A percentile compares a stretch with the other conserved stretches of the same genome.
phyloP scores from a whole-genome alignment of 352 stramenopile genomes.

The Globisporangium carolinianum region DNA sequence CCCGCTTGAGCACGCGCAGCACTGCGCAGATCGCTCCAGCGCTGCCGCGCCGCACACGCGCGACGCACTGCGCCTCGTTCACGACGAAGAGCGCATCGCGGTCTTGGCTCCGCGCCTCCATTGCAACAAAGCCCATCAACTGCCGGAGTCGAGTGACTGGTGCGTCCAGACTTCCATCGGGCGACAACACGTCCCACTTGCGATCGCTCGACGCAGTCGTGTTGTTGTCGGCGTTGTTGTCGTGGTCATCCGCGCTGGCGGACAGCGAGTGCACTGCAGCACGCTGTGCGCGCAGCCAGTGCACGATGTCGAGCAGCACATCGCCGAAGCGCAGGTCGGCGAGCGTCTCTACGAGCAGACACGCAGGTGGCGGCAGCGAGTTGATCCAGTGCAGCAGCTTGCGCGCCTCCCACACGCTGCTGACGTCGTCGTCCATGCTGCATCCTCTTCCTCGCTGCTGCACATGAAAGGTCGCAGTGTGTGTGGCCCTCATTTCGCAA shows the following conservation, averaged over 20 bases:
- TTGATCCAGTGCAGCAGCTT: constrained; percentile 72
- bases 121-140: constrained; percentile 38
- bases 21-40: constrained; percentile 34
- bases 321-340: constrained; percentile 51
- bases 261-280: background rate
- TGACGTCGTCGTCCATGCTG: background rate
- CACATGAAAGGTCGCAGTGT: constrained; percentile 1
- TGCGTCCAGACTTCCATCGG: background rate
- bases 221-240: background rate
- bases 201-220: background rate
- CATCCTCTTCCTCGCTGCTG: background rate
- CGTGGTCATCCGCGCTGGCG: background rate
- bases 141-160: constrained; percentile 14
- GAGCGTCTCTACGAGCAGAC: constrained; percentile 51
- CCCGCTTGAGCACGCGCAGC: constrained; percentile 32
- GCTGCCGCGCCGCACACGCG: constrained; percentile 27
- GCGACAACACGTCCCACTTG: background rate
- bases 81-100: constrained; percentile 40
- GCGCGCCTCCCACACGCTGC: constrained; percentile 16
- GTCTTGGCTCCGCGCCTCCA: constrained; percentile 29
- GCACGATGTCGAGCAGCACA: constrained; percentile 41
- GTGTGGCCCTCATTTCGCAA: background rate
- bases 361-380: constrained; percentile 50
- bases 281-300: constrained; percentile 21
- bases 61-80: constrained; percentile 32